A percentile compares a stretch with the other conserved stretches of the same genome.
These are phyloP conservation scores for Ophiostoma fasciatum DNA, from an alignment of 2,329 filamentous ascomycete species.

Conservation along the genomic window DNA sequence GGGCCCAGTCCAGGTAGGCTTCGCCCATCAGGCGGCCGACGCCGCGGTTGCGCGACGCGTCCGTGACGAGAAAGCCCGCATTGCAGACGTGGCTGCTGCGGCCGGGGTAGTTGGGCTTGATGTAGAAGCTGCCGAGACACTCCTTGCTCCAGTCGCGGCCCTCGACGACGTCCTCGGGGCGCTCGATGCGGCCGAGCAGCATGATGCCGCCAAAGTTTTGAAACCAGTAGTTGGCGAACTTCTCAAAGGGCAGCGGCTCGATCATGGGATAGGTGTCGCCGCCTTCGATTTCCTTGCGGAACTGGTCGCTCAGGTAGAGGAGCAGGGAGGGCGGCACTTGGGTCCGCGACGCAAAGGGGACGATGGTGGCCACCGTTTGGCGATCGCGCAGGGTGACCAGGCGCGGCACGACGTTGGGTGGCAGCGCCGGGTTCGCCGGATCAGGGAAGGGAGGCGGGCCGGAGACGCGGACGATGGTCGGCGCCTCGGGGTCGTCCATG, in stretches of 20 bases:
- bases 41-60: slow-evolving; percentile 56
- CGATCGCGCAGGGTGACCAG: slow-evolving; percentile 74
- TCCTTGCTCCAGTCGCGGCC: slow-evolving; percentile 62
- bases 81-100: slow-evolving; percentile 87
- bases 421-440: slow-evolving; percentile 46
- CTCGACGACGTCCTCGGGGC: slow-evolving; percentile 40
- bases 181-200: slow-evolving; percentile 62
- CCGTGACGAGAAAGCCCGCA: slow-evolving; percentile 62
- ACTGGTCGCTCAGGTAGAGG: slow-evolving; percentile 64
- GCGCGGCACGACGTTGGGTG: slow-evolving; percentile 52
- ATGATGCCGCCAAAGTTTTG: slow-evolving; percentile 81
- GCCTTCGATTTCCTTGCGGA: slow-evolving; percentile 82
- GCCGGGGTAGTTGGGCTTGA: slow-evolving; percentile 87
- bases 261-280: slow-evolving; percentile 88
- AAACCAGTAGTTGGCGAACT: slow-evolving; percentile 78
- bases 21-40: slow-evolving; percentile 65
- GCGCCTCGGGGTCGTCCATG: slow-evolving; percentile 59
- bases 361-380: slow-evolving; percentile 67
- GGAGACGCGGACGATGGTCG: slow-evolving; percentile 55
- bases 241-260: slow-evolving; percentile 56
- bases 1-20: slow-evolving; percentile 63
- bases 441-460: slow-evolving; percentile 51
- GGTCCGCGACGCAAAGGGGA: slow-evolving; percentile 64
- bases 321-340: slow-evolving; percentile 65
- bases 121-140: slow-evolving; percentile 82